Conservation (phyloP, 805 yeast species). For the Suhomyces canberraensis region DNA sequence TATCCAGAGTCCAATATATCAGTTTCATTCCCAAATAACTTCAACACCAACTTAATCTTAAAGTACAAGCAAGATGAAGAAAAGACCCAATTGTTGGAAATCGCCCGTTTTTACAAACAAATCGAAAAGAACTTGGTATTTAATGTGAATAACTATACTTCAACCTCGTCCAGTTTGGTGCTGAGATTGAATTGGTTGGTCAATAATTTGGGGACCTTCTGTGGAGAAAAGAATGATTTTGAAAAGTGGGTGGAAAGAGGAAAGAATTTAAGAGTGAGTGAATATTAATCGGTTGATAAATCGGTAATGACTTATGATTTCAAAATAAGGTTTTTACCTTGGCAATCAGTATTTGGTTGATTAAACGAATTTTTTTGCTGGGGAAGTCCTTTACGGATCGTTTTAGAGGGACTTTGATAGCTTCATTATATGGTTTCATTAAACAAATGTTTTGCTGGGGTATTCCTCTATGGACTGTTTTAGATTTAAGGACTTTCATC, state of each 20-base stretch:
- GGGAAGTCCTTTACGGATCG: no score
- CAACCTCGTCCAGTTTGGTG: conserved; percentile 19
- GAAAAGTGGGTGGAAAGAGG: conserved; percentile 2
- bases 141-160: conserved; percentile 19
- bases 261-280: background rate
- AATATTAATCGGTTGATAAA: no score
- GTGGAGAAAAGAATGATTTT: conserved; percentile 5
- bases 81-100: conserved; percentile 11
- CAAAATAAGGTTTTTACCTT: no score
- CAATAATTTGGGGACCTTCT: conserved; percentile 24
- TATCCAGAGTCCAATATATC: conserved; percentile 27
- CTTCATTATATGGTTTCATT: no score
- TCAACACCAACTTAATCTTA: conserved; percentile 27
- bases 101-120: conserved; percentile 18
- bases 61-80: conserved; percentile 17
- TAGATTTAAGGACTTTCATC: no score
- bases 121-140: conserved; percentile 26
- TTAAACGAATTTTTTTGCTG: no score
- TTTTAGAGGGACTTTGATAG: no score
- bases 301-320: no score
- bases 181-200: conserved; percentile 29
- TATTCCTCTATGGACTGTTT: no score
- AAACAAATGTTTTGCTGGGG: no score
- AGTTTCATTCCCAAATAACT: conserved; percentile 27
- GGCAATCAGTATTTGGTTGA: no score